Evolutionary conservation across 2,329 filamentous ascomycete genomes (phyloP).

Genomic region (Ophidiomyces ophidiicola): DNA sequence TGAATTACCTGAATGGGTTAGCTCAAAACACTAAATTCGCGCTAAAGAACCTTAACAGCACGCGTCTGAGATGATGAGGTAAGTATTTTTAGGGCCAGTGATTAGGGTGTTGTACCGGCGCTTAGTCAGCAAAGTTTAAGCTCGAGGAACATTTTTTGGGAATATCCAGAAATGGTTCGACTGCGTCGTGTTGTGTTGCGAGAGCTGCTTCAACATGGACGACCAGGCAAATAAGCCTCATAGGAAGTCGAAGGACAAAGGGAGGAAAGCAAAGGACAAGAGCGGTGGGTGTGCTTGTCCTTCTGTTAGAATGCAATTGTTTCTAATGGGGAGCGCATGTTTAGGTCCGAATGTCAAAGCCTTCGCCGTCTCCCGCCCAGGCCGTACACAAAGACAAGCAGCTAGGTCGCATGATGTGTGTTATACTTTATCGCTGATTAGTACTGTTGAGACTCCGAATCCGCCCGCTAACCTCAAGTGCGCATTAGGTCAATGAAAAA

Average conservation of each 20-base stretch:
- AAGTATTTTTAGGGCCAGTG: conserved; percentile 1
- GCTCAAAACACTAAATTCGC: too few species aligned
- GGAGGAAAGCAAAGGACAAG: conserved; percentile 36
- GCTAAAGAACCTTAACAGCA: too few species aligned
- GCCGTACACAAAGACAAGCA: conserved; percentile 60
- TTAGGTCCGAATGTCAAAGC: conserved; percentile 75
- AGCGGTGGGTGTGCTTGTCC: conserved; percentile 7
- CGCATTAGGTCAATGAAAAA: conserved; percentile 75
- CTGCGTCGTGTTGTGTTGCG: too few species aligned
- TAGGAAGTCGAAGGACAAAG: conserved; percentile 79
- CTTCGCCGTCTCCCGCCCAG: conserved; percentile 72
- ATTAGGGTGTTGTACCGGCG: neutral
- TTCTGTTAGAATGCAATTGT: neutral
- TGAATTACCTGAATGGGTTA: too few species aligned
- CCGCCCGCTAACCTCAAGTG: conserved; percentile 14
- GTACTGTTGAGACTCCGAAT: conserved; percentile 1
- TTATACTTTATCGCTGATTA: conserved; percentile 5
- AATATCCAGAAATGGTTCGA: neutral
- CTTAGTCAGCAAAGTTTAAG: conserved; percentile 7
- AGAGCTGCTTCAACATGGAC: conserved; percentile 48
- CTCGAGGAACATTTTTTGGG: conserved; percentile 10
- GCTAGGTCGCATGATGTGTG: conserved; percentile 44
- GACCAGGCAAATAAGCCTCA: conserved; percentile 77
- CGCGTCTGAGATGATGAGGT: too few species aligned
- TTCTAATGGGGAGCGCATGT: conserved; percentile 11